Conservation (phyloP, 306 rosid genomes). For the Potentilla sterilis region DNA sequence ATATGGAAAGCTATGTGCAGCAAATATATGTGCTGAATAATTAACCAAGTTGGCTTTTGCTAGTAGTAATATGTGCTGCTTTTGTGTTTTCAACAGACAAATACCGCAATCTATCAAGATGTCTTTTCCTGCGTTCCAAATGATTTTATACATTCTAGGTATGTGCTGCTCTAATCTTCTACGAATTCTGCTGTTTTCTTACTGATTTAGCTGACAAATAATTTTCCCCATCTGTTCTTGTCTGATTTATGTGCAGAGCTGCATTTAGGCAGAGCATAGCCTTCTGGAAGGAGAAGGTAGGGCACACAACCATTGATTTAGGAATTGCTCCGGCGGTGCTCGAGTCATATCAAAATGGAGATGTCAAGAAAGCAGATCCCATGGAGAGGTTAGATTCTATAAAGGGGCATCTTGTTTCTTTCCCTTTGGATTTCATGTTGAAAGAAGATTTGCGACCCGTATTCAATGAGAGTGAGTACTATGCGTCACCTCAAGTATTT, state of each 20-base stretch:
- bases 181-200: not conserved
- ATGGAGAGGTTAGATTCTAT: slow-evolving; percentile 62
- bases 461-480: slow-evolving; percentile 89
- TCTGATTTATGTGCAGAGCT: slow-evolving; percentile 40
- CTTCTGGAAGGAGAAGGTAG: slow-evolving; percentile 68
- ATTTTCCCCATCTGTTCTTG: not conserved
- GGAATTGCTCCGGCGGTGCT: slow-evolving; percentile 75
- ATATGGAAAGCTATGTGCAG: not conserved
- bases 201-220: slow-evolving; percentile 32
- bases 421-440: slow-evolving; percentile 87
- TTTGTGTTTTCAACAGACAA: slow-evolving; percentile 52
- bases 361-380: slow-evolving; percentile 47
- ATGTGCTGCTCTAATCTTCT: slow-evolving; percentile 9
- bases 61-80: not conserved
- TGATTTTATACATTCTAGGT: slow-evolving; percentile 88
- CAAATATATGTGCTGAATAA: not conserved
- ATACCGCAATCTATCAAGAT: slow-evolving; percentile 82
- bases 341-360: slow-evolving; percentile 63
- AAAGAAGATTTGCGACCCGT: slow-evolving; percentile 93
- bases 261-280: slow-evolving; percentile 73
- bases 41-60: not conserved
- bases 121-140: slow-evolving; percentile 88
- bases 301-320: slow-evolving; percentile 82
- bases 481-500: slow-evolving; percentile 83
- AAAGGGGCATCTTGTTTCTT: slow-evolving; percentile 88